Evolutionary conservation across 352 stramenopile species (phyloP).

Genomic region (Globisporangium megalacanthum): DNA sequence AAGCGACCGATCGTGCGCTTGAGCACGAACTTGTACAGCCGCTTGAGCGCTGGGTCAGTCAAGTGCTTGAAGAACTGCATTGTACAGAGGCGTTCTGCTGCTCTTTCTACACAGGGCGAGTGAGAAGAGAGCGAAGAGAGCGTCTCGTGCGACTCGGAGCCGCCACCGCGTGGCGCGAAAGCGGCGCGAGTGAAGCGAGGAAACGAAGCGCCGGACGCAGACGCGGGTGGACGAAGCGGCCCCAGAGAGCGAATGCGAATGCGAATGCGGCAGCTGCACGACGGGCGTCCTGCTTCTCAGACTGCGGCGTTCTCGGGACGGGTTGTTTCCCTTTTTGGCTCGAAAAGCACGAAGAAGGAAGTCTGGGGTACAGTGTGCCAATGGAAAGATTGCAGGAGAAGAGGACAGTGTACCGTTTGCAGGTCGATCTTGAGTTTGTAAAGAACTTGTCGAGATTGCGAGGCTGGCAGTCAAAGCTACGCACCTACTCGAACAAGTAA

Average conservation of each 20-base stretch:
- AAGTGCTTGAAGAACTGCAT: slow-evolving; percentile 89
- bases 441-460: too few species aligned
- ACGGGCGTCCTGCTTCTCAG: slow-evolving; percentile 1
- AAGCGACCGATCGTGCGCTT: slow-evolving; percentile 88
- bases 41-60: slow-evolving; percentile 86
- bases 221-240: too few species aligned
- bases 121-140: neutral
- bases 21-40: slow-evolving; percentile 89
- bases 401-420: neutral
- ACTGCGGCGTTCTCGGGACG: neutral
- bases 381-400: neutral
- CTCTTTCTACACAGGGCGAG: neutral
- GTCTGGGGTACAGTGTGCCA: neutral
- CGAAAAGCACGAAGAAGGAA: neutral
- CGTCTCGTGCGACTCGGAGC: neutral
- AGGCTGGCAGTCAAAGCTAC: neutral
- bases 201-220: neutral
- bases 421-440: too few species aligned
- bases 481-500: neutral
- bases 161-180: too few species aligned
- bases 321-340: slow-evolving; percentile 6
- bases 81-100: neutral
- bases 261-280: too few species aligned
- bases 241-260: too few species aligned
- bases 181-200: neutral